Evolutionary conservation across 305 asterid genomes (phyloP).

Genomic region (Solanum aculeatissimum): DNA sequence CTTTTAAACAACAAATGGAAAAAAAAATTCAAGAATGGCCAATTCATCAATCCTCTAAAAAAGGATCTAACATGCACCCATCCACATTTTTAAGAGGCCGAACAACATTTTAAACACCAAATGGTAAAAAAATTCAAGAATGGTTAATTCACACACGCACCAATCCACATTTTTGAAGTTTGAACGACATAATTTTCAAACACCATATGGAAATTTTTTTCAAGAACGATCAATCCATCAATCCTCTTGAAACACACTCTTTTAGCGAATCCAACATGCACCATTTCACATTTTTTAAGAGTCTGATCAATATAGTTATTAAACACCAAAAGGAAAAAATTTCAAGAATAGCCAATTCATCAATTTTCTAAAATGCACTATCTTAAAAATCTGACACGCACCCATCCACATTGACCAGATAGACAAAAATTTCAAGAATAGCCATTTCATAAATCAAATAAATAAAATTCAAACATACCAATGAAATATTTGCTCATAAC

Average conservation of each 20-base stretch:
- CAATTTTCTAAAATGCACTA: not conserved
- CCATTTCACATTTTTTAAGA: not conserved
- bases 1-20: too few relatives aligned
- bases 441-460: not conserved
- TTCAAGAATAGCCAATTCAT: not conserved
- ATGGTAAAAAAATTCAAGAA: not conserved
- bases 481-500: slow-evolving; percentile 26
- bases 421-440: not conserved
- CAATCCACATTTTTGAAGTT: not conserved
- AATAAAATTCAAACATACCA: slow-evolving; percentile 6
- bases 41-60: not conserved
- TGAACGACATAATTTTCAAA: not conserved
- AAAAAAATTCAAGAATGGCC: not conserved
- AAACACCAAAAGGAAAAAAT: not conserved
- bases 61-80: not conserved
- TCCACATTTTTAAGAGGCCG: not conserved
- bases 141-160: not conserved
- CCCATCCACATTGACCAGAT: not conserved
- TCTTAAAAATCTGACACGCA: not conserved
- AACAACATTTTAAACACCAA: not conserved
- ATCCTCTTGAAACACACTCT: not conserved
- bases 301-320: not conserved
- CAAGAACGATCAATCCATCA: not conserved
- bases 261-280: not conserved
- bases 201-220: too few relatives aligned